Percentiles rank a stretch among this genome's conserved stretches.
These are phyloP conservation scores for Artemisia annua DNA, from an alignment of 129 eudicot genomes.

Conservation along the genomic window DNA sequence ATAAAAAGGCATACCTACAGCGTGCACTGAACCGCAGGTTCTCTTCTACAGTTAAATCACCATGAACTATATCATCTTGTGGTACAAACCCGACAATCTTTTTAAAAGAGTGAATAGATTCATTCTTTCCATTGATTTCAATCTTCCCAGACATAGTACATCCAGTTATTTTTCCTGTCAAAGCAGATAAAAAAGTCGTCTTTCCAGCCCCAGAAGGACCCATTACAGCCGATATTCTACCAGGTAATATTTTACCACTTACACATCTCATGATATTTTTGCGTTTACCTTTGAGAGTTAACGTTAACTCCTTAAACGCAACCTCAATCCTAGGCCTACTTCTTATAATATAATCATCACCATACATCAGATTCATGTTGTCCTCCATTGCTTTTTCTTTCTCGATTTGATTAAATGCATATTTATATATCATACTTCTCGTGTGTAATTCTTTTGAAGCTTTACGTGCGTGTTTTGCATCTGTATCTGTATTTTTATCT, in stretches of 20 bases:
- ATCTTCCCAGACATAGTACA: slow-evolving; percentile 68
- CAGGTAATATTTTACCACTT: slow-evolving; percentile 77
- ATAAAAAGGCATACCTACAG: slow-evolving; percentile 59
- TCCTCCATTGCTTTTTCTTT: slow-evolving; percentile 94
- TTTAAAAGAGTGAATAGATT: slow-evolving; percentile 72
- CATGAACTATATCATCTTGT: slow-evolving; percentile 96
- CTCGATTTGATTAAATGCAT: slow-evolving; percentile 94
- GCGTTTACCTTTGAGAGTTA: slow-evolving; percentile 69
- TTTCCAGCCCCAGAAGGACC: slow-evolving; percentile 99
- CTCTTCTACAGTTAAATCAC: slow-evolving; percentile 94
- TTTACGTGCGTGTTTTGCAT: slow-evolving; percentile 60
- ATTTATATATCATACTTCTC: slow-evolving; percentile 81
- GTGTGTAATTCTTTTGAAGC: slow-evolving; percentile 75
- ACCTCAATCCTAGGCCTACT: slow-evolving; percentile 74
- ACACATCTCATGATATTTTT: slow-evolving; percentile 82
- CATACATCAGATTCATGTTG: slow-evolving; percentile 58
- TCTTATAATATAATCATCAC: slow-evolving; percentile 41
- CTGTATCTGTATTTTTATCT: slow-evolving; percentile 49
- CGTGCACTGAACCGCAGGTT: slow-evolving; percentile 89
- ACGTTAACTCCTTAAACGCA: slow-evolving; percentile 79
- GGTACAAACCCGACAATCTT: slow-evolving; percentile 92
- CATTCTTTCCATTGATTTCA: slow-evolving; percentile 71
- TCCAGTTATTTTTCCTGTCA: slow-evolving; percentile 69
- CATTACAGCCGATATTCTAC: slow-evolving; percentile 95
- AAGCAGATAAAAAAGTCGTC: slow-evolving; percentile 85